Percentiles rank a stretch among this genome's conserved stretches.
Conservation (phyloP, 495 filamentous ascomycete genomes). For the Penicillium nucicola region DNA sequence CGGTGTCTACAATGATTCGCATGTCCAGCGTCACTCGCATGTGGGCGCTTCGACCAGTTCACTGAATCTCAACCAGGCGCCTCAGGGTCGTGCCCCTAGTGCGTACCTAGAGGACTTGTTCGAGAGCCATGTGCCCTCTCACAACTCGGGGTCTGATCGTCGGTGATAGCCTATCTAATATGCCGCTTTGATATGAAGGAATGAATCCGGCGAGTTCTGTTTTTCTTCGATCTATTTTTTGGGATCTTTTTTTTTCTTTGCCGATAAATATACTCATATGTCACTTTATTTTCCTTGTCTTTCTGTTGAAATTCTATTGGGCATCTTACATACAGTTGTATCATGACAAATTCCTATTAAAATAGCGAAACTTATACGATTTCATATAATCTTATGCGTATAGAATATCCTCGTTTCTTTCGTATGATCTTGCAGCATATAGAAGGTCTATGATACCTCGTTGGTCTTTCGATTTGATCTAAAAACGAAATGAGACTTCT, state of each 20-base stretch:
- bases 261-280: background rate
- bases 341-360: too few relatives aligned
- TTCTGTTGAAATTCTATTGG: background rate
- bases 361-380: too few relatives aligned
- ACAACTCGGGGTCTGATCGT: slow-evolving; percentile 11
- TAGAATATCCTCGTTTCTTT: too few relatives aligned
- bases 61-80: slow-evolving; percentile 63
- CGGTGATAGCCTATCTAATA: background rate
- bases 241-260: background rate
- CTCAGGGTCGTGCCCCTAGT: slow-evolving; percentile 76
- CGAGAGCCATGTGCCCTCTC: slow-evolving; percentile 55
- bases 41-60: slow-evolving; percentile 61
- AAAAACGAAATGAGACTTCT: too few relatives aligned
- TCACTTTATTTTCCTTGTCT: background rate
- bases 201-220: background rate
- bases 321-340: background rate
- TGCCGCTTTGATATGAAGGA: background rate
- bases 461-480: too few relatives aligned
- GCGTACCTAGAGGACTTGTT: slow-evolving; percentile 93
- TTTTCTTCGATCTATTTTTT: background rate
- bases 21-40: slow-evolving; percentile 30
- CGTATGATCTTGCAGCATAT: too few relatives aligned
- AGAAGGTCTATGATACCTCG: too few relatives aligned
- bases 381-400: too few relatives aligned
- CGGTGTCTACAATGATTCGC: slow-evolving; percentile 27